phyloP scores from a whole-genome alignment of 2,329 filamentous ascomycete genomes.

The Penicillium rolfsii region DNA sequence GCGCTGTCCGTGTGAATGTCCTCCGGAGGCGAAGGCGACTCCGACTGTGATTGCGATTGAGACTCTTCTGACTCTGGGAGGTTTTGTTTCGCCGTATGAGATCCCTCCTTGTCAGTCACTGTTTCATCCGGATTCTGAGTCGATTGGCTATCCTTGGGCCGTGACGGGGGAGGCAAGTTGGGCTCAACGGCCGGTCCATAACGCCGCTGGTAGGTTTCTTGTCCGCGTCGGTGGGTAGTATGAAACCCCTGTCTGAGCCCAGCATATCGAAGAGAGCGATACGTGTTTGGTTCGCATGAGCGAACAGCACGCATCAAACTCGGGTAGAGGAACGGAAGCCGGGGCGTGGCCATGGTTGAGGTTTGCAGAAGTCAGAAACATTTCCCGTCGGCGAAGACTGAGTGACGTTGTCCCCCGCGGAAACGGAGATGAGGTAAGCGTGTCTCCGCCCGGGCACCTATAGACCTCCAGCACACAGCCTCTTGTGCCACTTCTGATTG shows the following conservation, averaged over 20 bases:
- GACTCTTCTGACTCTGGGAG: conserved; percentile 20
- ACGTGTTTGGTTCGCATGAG: conserved; percentile 51
- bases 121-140: conserved; percentile 20
- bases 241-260: conserved; percentile 41
- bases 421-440: conserved; percentile 11
- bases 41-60: conserved; percentile 19
- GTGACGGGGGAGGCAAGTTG: conserved; percentile 43
- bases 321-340: conserved; percentile 71
- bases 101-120: conserved; percentile 10
- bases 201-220: conserved; percentile 49
- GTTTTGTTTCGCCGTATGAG: conserved; percentile 6
- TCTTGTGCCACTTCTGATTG: too few species aligned
- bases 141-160: conserved; percentile 33
- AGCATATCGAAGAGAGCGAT: conserved; percentile 48
- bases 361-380: conserved; percentile 18
- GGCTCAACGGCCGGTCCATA: conserved; percentile 52
- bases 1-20: conserved; percentile 16
- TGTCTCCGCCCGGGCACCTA: too few species aligned
- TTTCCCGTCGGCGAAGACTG: conserved; percentile 29
- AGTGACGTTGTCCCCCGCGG: conserved; percentile 31
- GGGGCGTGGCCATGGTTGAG: conserved; percentile 60
- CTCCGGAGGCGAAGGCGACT: conserved; percentile 13
- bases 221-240: conserved; percentile 39
- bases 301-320: conserved; percentile 64
- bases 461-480: too few species aligned